A percentile compares a stretch with the other conserved stretches of the same genome.
These are phyloP conservation scores for Stemphylium lycopersici DNA, from an alignment of 2,329 filamentous ascomycete genomes.

Conservation along the genomic window DNA sequence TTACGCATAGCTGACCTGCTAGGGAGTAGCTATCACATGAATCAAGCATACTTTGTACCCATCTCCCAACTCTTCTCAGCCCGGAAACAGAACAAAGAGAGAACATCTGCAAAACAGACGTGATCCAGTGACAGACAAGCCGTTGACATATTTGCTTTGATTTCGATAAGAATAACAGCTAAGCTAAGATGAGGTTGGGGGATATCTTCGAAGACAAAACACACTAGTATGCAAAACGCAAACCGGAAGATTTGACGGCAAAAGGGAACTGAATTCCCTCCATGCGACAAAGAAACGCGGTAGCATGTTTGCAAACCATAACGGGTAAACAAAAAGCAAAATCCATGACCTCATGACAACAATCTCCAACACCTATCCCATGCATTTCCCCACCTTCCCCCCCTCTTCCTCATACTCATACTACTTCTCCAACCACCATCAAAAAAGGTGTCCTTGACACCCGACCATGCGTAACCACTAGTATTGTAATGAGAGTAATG, in stretches of 20 bases:
- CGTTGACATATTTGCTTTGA: not conserved
- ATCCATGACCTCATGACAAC: constrained; percentile 8
- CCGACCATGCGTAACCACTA: too few relatives aligned
- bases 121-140: not conserved
- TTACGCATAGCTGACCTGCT: not conserved
- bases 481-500: too few relatives aligned
- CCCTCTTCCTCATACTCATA: not conserved
- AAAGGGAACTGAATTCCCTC: not conserved
- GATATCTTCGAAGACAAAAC: constrained; percentile 17
- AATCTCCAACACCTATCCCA: not conserved
- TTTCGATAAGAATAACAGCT: constrained; percentile 8
- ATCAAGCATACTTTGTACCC: not conserved
- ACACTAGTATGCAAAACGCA: constrained; percentile 6
- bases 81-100: too few relatives aligned
- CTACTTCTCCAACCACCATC: not conserved
- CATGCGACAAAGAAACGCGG: not conserved
- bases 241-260: not conserved
- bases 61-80: not conserved
- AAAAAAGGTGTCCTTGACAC: too few relatives aligned
- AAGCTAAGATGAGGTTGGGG: constrained; percentile 11
- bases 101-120: too few relatives aligned
- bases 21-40: not conserved
- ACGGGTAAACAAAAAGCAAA: not conserved
- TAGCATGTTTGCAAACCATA: too few relatives aligned
- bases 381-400: not conserved